phyloP scores from a whole-genome alignment of 2,329 filamentous ascomycete species.

The Tricladium varicosporioides region DNA sequence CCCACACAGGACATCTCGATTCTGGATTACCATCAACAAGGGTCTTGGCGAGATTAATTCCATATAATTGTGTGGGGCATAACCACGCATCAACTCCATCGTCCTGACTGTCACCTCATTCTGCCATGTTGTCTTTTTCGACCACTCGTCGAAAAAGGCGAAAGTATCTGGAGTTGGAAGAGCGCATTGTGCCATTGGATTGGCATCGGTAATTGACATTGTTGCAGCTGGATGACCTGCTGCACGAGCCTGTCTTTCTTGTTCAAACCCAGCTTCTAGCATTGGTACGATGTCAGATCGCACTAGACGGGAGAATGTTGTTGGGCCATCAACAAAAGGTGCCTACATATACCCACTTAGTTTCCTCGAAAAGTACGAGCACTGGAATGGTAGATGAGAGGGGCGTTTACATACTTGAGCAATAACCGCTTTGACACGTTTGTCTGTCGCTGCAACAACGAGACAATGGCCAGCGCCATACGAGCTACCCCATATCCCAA shows the following conservation, averaged over 20 bases:
- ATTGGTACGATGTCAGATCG: conserved; percentile 29
- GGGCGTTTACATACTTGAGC: neutral
- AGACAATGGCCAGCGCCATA: conserved; percentile 41
- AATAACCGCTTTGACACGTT: conserved; percentile 40
- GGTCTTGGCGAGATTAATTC: conserved; percentile 39
- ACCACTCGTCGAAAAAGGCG: conserved; percentile 36
- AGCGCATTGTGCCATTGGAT: conserved; percentile 33
- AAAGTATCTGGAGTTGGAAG: conserved; percentile 37
- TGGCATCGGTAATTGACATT: conserved; percentile 34
- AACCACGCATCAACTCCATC: conserved; percentile 28
- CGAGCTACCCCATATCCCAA: conserved; percentile 39
- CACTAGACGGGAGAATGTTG: conserved; percentile 36
- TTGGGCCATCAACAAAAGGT: conserved; percentile 37
- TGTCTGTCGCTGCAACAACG: conserved; percentile 38
- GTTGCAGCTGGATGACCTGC: conserved; percentile 31
- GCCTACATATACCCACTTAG: neutral
- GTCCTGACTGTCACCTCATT: conserved; percentile 39
- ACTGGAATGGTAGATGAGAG: too few relatives aligned
- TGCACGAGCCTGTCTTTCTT: conserved; percentile 34
- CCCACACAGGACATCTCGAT: conserved; percentile 36
- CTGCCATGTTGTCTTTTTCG: conserved; percentile 36
- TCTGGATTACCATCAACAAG: conserved; percentile 37
- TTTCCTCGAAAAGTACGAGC: neutral
- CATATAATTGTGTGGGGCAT: conserved; percentile 33
- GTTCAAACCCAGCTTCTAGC: conserved; percentile 17